Base-by-base conservation (phyloP, 1,139 yeast genomes). In the Kodamaea alishanica region DNA sequence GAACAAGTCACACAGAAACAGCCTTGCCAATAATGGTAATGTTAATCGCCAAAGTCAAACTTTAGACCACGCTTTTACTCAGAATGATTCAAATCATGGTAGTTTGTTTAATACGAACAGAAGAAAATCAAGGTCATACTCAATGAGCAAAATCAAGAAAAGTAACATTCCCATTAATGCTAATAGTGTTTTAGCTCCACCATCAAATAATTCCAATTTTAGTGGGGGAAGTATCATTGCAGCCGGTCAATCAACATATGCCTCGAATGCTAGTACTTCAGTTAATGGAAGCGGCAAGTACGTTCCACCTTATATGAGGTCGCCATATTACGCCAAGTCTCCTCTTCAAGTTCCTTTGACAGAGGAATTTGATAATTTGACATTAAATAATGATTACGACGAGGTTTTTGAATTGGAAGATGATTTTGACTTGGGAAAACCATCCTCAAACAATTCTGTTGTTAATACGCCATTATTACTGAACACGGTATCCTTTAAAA, bases 331-430 rank as follows among this genome's bases (percentile, higher is more conserved):
- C 39, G 49, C 49, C 28, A 61, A 56, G 43, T 65, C 73, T 5
- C 72, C 74, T 4, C 56, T 55, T 8, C 51, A 65, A 32, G 63
- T 55, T 7, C 69, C 72, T 8, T 55, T 68, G 35, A 49, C 58
- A n/a, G 75, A 69, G 45, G 68, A 65, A 28, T 58, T 71, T 37
- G 75, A 67, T 34, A 53, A 58, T 37, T 52, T 71, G 43, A 54
- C 53, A 22, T 56, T 70, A 38, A 47, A 47, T 33, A 51, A 52
- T 32, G 65, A 60, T 40, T 59, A 58, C 39, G 74, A 67, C 39
- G 76, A 66, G 42, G 75, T 71, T 6, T 71, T 71, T 48, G 73
- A 69, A 35, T 61, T 71, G 43, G 77, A 71, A 48, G 75, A 63
- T 38, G 76, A 70, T 49, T 65, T 63, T 44, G 69, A 63, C 4